Conservation (phyloP, 2,329 filamentous ascomycete genomes). For the Fusarium solani-melongenae region DNA sequence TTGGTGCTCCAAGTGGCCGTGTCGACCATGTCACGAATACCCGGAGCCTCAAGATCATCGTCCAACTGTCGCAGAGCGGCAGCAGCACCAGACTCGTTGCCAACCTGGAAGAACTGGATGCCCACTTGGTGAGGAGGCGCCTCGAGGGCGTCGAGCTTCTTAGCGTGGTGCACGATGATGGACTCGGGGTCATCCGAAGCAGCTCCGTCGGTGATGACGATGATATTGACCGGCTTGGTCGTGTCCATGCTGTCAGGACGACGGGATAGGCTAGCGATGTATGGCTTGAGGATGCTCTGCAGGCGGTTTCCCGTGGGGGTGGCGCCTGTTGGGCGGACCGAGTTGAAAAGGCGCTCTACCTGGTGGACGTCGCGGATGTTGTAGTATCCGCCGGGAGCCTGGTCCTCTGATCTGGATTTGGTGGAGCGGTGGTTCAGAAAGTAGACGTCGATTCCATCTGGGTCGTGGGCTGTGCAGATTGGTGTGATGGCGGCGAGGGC, state of each 20-base stretch:
- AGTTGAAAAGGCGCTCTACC: conserved; percentile 77
- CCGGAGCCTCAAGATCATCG: conserved; percentile 68
- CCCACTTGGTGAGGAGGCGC: conserved; percentile 87
- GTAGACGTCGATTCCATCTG: conserved; percentile 89
- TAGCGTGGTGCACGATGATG: conserved; percentile 74
- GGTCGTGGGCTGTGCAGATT: conserved; percentile 82
- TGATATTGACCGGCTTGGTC: conserved; percentile 87
- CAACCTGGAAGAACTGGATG: conserved; percentile 96
- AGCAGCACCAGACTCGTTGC: conserved; percentile 74
- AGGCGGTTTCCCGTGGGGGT: conserved; percentile 83
- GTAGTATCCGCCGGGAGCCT: conserved; percentile 66
- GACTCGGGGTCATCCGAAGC: conserved; percentile 83
- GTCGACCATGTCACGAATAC: conserved; percentile 89
- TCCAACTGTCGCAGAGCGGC: conserved; percentile 78
- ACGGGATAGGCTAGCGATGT: conserved; percentile 62
- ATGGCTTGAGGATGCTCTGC: conserved; percentile 77
- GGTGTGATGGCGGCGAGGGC: conserved; percentile 81
- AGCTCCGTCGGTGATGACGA: conserved; percentile 90
- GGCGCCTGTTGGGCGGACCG: conserved; percentile 69
- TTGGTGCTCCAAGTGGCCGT: conserved; percentile 79
- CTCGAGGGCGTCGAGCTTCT: conserved; percentile 74
- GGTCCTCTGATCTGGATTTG: conserved; percentile 49
- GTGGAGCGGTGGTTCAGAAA: conserved; percentile 79
- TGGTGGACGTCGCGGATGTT: conserved; percentile 68
- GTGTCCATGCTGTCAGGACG: conserved; percentile 52